Conservation (phyloP, 2,329 filamentous ascomycete genomes). For the Sarocladium brachiariae region DNA sequence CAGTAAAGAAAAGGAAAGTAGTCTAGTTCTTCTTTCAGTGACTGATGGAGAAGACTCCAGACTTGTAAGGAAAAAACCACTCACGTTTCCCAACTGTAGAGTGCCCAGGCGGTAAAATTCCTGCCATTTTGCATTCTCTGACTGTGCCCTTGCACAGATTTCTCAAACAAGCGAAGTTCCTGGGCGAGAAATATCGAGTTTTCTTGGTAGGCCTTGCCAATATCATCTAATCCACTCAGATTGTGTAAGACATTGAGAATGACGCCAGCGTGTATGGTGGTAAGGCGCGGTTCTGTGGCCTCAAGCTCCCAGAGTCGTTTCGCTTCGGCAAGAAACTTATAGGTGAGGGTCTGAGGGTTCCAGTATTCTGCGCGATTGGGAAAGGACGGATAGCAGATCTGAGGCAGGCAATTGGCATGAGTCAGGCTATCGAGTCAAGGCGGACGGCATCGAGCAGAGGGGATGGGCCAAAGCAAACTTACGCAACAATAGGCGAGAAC, state of each 20-base stretch:
- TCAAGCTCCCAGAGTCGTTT: slow-evolving; percentile 32
- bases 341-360: slow-evolving; percentile 26
- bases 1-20: slow-evolving; percentile 20
- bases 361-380: slow-evolving; percentile 27
- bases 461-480: slow-evolving; percentile 13
- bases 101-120: slow-evolving; percentile 27
- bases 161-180: slow-evolving; percentile 24
- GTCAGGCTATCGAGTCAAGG: background rate
- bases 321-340: slow-evolving; percentile 31
- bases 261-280: slow-evolving; percentile 29
- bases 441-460: background rate
- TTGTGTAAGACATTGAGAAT: slow-evolving; percentile 25
- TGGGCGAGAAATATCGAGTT: slow-evolving; percentile 26
- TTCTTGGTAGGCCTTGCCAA: slow-evolving; percentile 27
- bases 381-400: slow-evolving; percentile 24
- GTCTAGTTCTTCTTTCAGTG: no score
- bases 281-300: slow-evolving; percentile 20
- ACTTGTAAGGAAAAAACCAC: no score
- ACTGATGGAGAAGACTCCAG: no score
- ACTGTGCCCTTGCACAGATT: slow-evolving; percentile 9
- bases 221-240: slow-evolving; percentile 28
- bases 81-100: slow-evolving; percentile 28
- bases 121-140: slow-evolving; percentile 16
- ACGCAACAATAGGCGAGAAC: slow-evolving; percentile 30
- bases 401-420: slow-evolving; percentile 11